Conservation (phyloP, 2,329 filamentous ascomycete genomes). For the Diaporthe vaccinii region DNA sequence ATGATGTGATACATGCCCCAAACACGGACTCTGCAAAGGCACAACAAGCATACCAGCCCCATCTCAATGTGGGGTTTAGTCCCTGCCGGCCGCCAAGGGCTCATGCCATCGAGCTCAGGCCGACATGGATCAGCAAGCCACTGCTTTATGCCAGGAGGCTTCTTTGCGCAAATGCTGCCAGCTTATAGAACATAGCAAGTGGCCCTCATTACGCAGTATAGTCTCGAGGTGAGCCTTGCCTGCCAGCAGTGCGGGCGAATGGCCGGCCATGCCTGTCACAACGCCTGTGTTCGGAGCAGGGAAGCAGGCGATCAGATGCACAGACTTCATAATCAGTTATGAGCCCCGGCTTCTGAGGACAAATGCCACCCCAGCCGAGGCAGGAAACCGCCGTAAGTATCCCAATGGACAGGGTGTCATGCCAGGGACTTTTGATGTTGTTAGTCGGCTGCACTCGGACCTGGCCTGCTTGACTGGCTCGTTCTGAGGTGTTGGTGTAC, state of each 20-base stretch:
- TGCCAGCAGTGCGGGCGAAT: background rate
- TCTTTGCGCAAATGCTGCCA: constrained; percentile 6
- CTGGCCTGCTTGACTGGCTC: constrained; percentile 9
- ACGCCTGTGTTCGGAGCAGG: background rate
- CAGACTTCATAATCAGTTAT: background rate
- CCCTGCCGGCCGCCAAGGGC: constrained; percentile 25
- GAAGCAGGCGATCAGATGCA: constrained; percentile 7
- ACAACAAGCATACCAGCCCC: constrained; percentile 32
- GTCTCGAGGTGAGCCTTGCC: constrained; percentile 7
- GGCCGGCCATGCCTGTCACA: background rate
- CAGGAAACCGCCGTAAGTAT: constrained; percentile 12
- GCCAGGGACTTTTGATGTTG: constrained; percentile 1
- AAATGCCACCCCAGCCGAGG: background rate
- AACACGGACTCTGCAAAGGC: constrained; percentile 24
- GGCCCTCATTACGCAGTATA: background rate
- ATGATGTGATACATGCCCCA: constrained; percentile 33
- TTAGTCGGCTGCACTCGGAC: background rate
- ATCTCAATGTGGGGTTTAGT: constrained; percentile 28
- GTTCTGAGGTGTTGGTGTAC: background rate
- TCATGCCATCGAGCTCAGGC: constrained; percentile 31
- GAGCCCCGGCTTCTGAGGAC: background rate
- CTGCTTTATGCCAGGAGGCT: constrained; percentile 10
- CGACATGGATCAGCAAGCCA: constrained; percentile 28
- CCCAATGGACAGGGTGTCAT: background rate
- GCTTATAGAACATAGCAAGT: background rate